A percentile compares a stretch with the other conserved stretches of the same genome.
Evolutionary conservation across 345 rosid species (phyloP).

Genomic region (Camelina neglecta): DNA sequence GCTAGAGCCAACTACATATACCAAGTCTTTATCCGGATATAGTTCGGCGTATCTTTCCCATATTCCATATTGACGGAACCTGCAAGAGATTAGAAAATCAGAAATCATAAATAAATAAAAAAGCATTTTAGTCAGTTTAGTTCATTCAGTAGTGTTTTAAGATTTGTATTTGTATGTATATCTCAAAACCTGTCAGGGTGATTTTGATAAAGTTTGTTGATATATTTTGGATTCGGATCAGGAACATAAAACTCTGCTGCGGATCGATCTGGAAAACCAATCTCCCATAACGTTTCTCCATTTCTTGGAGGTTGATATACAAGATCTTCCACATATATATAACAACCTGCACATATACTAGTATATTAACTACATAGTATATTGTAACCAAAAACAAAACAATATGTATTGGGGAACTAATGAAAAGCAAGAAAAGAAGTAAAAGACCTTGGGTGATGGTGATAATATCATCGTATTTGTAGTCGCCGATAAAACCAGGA

Average conservation of each 20-base stretch:
- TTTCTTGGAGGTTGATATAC: constrained; percentile 79
- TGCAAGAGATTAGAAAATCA: constrained; percentile 26
- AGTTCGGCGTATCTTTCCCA: constrained; percentile 87
- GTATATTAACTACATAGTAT: not conserved
- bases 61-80: constrained; percentile 85
- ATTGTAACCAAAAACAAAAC: not conserved
- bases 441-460: constrained; percentile 60
- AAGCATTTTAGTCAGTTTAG: not conserved
- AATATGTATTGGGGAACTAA: constrained; percentile 1
- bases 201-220: constrained; percentile 67
- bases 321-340: constrained; percentile 63
- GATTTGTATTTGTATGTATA: not conserved
- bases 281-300: constrained; percentile 93
- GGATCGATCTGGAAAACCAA: constrained; percentile 84
- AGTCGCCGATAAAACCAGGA: constrained; percentile 88
- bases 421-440: not conserved
- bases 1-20: constrained; percentile 67
- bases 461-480: constrained; percentile 49
- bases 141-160: not conserved
- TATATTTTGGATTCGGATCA: constrained; percentile 70
- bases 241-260: constrained; percentile 83
- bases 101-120: not conserved
- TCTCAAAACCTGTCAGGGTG: constrained; percentile 73
- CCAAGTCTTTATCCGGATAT: constrained; percentile 69
- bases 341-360: constrained; percentile 49